Evolutionary conservation across 2,329 filamentous ascomycete genomes (phyloP), one percentile per base, ranked within the genome.

Genomic region (Colletotrichum chrysophilum): DNA sequence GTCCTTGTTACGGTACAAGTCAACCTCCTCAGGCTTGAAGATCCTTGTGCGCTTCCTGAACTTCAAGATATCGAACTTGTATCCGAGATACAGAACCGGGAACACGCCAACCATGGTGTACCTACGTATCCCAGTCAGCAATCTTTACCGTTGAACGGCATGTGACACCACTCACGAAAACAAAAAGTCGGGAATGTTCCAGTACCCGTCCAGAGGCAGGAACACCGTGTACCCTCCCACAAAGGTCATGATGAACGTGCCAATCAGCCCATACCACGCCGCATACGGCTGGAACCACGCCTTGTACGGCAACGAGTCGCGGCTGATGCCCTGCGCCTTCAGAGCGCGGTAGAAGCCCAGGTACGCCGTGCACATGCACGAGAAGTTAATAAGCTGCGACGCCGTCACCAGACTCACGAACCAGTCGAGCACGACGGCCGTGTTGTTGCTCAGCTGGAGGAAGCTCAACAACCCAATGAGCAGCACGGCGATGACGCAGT

Each of bases 221-320:
- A 96, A 97, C 2, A 96, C 93, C 0, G 92, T 89, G 77, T 96
- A 96, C 0, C 94, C 94, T 10, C 93, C 91, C 2, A 96, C 91
- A 78, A 96, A 92, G 0, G 92, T 90, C 92, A 96, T 96, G 77
- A 94, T 83, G 65, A 91, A 90, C 2, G 92, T 94, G 30, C 90
- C 91, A 0, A 86, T 81, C 7, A 95, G 84, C 0, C 91, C 92
- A 65, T 93, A 91, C 81, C 90, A 96, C 1, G 94, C 94, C 0
- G 91, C 88, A 79, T 92, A 96, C 4, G 95, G 95, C 85, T 96
- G 94, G 58, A 91, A 88, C 77, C 88, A 88, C 1, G 92, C 92
- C 77, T 89, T 92, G 85, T 95, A 96, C 0, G 94, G 94, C n/a
- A 96, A 85, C 0, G 88, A 88, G 48, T 92, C 88, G 7, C 94